A percentile compares a stretch with the other conserved stretches of the same genome.
These are phyloP conservation scores for Blastomyces silverae DNA, from an alignment of 2,329 filamentous ascomycete genomes.

Conservation along the genomic window DNA sequence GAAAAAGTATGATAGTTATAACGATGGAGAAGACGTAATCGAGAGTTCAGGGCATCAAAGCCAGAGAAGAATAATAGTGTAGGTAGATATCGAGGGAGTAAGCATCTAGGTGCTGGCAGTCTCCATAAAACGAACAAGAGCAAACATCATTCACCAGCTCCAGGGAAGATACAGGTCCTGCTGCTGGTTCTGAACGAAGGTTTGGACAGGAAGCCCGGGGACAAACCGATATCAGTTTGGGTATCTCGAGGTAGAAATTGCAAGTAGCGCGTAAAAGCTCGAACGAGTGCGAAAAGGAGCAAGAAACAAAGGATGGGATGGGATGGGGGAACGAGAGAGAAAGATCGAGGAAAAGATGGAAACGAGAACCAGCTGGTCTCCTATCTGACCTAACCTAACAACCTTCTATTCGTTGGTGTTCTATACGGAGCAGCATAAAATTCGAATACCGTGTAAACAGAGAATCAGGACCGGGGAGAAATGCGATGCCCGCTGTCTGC, in stretches of 20 bases:
- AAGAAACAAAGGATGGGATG: not conserved
- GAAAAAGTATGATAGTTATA: not conserved
- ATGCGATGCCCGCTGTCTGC: too few relatives aligned
- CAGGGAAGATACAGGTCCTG: not conserved
- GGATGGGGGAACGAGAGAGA: too few relatives aligned
- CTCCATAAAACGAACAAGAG: not conserved
- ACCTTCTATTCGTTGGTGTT: not conserved
- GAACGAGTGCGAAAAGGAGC: not conserved
- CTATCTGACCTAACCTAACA: not conserved
- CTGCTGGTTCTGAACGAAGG: not conserved
- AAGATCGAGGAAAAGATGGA: not conserved
- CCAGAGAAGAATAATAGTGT: not conserved
- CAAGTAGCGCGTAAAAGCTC: not conserved
- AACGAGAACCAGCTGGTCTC: conserved; percentile 2
- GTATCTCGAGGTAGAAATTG: not conserved
- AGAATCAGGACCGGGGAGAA: not conserved
- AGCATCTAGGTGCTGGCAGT: not conserved
- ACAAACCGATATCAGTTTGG: not conserved
- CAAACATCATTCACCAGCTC: not conserved
- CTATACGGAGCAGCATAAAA: not conserved
- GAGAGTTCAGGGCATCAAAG: not conserved
- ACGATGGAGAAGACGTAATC: not conserved
- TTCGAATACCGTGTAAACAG: not conserved
- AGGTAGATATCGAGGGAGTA: not conserved
- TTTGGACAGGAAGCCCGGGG: not conserved